Percentiles rank a stretch among this genome's conserved stretches.
These are phyloP conservation scores for Yamadazyma taylorii DNA, from an alignment of 1,139 yeast species.

Conservation along the genomic window DNA sequence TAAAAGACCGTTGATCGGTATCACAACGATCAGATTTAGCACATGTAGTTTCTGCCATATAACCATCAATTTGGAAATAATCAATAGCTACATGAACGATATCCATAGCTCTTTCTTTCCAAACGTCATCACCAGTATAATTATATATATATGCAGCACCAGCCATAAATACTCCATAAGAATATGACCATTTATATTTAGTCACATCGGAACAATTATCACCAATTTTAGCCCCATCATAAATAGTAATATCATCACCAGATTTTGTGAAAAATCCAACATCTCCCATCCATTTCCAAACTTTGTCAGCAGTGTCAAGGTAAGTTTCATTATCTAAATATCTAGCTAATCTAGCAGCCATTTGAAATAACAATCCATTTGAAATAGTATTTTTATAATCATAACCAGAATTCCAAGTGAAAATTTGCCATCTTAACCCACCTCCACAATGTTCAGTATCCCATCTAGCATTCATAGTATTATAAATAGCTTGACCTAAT, in stretches of 20 bases:
- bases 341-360: slow-evolving; percentile 77
- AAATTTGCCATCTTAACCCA: slow-evolving; percentile 86
- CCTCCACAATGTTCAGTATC: slow-evolving; percentile 64
- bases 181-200: slow-evolving; percentile 69
- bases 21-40: slow-evolving; percentile 52
- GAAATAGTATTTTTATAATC: slow-evolving; percentile 78
- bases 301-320: slow-evolving; percentile 60
- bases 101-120: slow-evolving; percentile 55
- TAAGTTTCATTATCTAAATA: slow-evolving; percentile 66
- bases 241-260: slow-evolving; percentile 45
- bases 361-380: slow-evolving; percentile 73
- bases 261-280: slow-evolving; percentile 46
- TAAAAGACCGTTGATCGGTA: slow-evolving; percentile 76
- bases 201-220: slow-evolving; percentile 58
- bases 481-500: slow-evolving; percentile 72
- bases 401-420: slow-evolving; percentile 73
- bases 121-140: slow-evolving; percentile 53
- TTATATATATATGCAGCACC: slow-evolving; percentile 76
- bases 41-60: slow-evolving; percentile 72
- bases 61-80: slow-evolving; percentile 44
- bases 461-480: slow-evolving; percentile 78
- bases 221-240: slow-evolving; percentile 70
- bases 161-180: slow-evolving; percentile 70
- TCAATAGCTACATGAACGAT: slow-evolving; percentile 50
- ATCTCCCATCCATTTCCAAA: slow-evolving; percentile 68